Evolutionary conservation across 306 rosid species (phyloP), one percentile per base, ranked within the genome.

Genomic region (Quercus glauca): DNA sequence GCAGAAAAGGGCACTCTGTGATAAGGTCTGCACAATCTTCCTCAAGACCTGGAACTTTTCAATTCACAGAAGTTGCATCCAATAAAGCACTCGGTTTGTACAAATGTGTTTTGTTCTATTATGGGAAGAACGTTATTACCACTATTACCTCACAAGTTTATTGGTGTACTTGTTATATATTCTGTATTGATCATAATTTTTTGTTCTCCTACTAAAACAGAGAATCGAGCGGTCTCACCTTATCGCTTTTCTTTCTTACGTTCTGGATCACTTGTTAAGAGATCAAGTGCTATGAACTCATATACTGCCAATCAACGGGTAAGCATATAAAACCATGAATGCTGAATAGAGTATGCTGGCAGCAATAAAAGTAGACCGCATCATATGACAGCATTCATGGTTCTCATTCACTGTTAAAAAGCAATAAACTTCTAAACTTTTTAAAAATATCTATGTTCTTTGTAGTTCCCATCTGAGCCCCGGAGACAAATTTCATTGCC

Each of bases 401-500:
- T 49, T 49, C 53, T 49, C 17, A 12, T 49, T 49, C 53, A 12
- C 17, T 49, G 53, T 49, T 49, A 49, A 49, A 49, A 49, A n/a
- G 10, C 65, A 59, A 5, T 3, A 21, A 3, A 10, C 31, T 59
- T 9, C 15, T 59, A 4, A 10, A 59, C 31, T 23, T 5, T 3
- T 9, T 8, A 1, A 23, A 59, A 59, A 59, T 19, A 59, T 10
- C 10, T 3, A 23, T 20, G 25, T 59, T 63, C 15, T 28, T 60
- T 71, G 41, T 86, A 85, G 86, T 75, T 78, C 45, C 76, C 67
- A 12, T 51, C 56, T 13, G 81, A 63, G 43, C 83, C 83, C 37
- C 63, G 37, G 57, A 78, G 86, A 72, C 51, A 85, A 25, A 76
- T 69, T 63, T 85, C 88, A 18, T 21, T 82, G 76, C 29, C 55